Evolutionary conservation across 345 rosid genomes (phyloP), one percentile per base, ranked within the genome.

Genomic region (Ceriops tagal): DNA sequence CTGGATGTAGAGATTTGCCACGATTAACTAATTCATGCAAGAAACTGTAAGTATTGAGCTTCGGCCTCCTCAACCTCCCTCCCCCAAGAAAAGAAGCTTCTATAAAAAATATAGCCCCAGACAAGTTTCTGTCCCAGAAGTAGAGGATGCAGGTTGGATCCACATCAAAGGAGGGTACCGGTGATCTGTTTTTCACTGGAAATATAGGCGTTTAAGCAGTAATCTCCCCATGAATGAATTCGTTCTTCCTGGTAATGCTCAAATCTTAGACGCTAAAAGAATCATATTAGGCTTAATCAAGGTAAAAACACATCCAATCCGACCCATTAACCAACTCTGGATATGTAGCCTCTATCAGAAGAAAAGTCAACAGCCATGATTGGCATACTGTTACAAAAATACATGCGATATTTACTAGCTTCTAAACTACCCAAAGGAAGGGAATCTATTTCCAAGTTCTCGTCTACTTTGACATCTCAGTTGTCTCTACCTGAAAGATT

Each of bases 401-500:
- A 3, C 16, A 22, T 8, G 7, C 10, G 11, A 26, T 56, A 0
- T 27, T 66, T 64, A 74, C 79, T 71, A n/a, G 37, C 11, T 2
- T 19, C 20, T 21, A 16, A 64, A 22, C 62, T 52, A 1, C 24
- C 21, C 51, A 35, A 43, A 53, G 43, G 31, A 32, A 27, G 61
- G 64, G 30, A 26, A 37, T 15, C 1, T 64, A 21, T 26, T 64
- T 63, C 58, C 15, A 1, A 4, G 43, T 34, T 72, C 61, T 49
- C 62, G 46, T 46, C 5, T 43, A 13, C 64, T 35, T 43, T 7
- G 37, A n/a, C 11, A 39, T 69, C 61, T 68, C 47, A 65, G 39
- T 20, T 47, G 60, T 62, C 35, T 22, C 21, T 31, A 9, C 62
- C 31, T 22, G 19, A 78, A 69, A 72, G 58, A 34, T 62, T 49